Evolutionary conservation across 345 rosid genomes (phyloP).

Genomic region (Mercurialis annua): DNA sequence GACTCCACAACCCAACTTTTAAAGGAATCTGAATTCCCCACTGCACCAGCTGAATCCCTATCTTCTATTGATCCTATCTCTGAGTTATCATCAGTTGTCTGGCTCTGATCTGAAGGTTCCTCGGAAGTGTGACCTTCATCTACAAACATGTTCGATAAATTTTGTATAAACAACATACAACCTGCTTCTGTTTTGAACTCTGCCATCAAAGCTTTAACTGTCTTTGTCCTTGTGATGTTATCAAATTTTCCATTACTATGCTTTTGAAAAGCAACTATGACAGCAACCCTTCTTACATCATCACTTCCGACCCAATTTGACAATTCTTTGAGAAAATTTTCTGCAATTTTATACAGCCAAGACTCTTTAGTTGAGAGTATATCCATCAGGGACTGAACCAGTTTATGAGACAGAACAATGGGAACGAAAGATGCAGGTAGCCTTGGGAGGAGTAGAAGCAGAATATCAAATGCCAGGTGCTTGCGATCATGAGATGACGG

Average conservation of each 20-base stretch:
- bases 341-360: conserved; percentile 82
- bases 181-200: conserved; percentile 81
- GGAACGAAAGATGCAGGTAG: conserved; percentile 71
- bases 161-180: conserved; percentile 74
- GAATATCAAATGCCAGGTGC: conserved; percentile 76
- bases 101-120: conserved; percentile 97
- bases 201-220: conserved; percentile 71
- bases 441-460: conserved; percentile 78
- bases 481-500: conserved; percentile 93
- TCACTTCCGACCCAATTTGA: conserved; percentile 70
- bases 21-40: conserved; percentile 63
- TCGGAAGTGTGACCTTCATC: conserved; percentile 73
- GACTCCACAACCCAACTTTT: conserved; percentile 91
- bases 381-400: conserved; percentile 90
- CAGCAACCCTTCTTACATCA: conserved; percentile 77
- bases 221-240: conserved; percentile 59
- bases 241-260: conserved; percentile 93
- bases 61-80: conserved; percentile 81
- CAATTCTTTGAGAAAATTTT: conserved; percentile 68
- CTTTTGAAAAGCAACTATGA: conserved; percentile 76
- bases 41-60: conserved; percentile 54
- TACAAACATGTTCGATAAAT: conserved; percentile 69
- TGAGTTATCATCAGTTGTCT: conserved; percentile 96
- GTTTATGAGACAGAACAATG: conserved; percentile 59
- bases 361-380: conserved; percentile 83